Percentiles rank a stretch among this genome's conserved stretches.
Conservation (phyloP, 495 filamentous ascomycete species). For the Wilcoxina mikolae region DNA sequence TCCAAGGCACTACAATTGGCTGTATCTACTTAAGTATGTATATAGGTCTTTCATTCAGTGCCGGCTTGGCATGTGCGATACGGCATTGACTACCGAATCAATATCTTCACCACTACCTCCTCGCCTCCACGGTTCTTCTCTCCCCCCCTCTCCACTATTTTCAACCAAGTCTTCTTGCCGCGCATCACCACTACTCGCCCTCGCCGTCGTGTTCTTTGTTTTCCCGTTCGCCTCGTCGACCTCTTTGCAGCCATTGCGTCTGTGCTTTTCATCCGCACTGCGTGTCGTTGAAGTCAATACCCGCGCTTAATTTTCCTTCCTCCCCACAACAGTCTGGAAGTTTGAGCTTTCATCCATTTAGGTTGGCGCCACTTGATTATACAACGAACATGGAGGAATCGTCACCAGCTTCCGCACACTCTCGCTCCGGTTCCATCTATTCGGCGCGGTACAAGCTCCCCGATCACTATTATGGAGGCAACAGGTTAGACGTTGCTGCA, state of each 20-base stretch:
- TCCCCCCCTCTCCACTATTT: neutral
- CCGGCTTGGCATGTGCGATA: no score
- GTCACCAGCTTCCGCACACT: neutral
- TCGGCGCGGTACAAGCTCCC: constrained; percentile 67
- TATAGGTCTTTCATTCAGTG: no score
- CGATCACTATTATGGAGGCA: constrained; percentile 91
- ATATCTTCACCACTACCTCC: neutral
- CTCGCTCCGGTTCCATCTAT: constrained; percentile 27
- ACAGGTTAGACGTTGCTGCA: constrained; percentile 61
- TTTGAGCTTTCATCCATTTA: constrained; percentile 3
- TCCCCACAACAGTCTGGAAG: neutral
- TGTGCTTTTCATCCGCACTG: neutral
- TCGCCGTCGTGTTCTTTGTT: neutral
- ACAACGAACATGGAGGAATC: neutral
- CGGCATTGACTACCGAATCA: neutral
- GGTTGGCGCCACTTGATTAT: neutral
- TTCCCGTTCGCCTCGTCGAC: constrained; percentile 3
- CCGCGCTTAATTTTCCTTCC: constrained; percentile 6
- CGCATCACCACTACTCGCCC: neutral
- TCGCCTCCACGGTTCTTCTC: neutral
- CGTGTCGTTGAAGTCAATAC: constrained; percentile 4
- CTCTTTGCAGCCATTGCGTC: neutral
- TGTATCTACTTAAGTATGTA: no score
- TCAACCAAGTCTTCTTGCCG: neutral
- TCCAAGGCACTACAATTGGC: no score